Conservation (phyloP, 352 stramenopile genomes). For the Pythium dissotocum region DNA sequence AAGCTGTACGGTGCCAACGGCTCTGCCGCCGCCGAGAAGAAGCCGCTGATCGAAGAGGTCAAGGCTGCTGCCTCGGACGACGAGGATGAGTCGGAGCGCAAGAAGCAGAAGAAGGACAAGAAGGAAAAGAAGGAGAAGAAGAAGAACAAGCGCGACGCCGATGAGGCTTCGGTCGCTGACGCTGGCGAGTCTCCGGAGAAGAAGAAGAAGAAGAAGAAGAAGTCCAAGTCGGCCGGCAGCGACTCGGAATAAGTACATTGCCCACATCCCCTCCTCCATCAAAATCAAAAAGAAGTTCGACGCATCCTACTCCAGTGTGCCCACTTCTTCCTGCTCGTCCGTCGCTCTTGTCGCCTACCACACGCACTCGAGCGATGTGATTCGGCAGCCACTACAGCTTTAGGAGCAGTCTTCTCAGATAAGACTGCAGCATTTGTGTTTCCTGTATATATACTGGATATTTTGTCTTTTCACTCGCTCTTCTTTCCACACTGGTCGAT, state of each 20-base stretch:
- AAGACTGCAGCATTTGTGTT: slow-evolving; percentile 12
- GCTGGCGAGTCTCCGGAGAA: slow-evolving; percentile 73
- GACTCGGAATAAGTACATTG: slow-evolving; percentile 65
- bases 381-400: slow-evolving; percentile 5
- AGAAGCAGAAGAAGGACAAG: slow-evolving; percentile 67
- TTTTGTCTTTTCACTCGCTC: not conserved
- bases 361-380: not conserved
- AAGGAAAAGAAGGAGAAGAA: slow-evolving; percentile 70
- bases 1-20: slow-evolving; percentile 70
- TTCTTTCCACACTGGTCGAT: not conserved
- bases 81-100: slow-evolving; percentile 43
- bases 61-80: slow-evolving; percentile 31
- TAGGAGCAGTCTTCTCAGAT: slow-evolving; percentile 1
- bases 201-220: slow-evolving; percentile 91
- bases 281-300: slow-evolving; percentile 15
- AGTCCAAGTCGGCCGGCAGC: slow-evolving; percentile 72
- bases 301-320: slow-evolving; percentile 10
- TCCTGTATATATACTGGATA: slow-evolving; percentile 23
- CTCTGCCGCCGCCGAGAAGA: slow-evolving; percentile 33
- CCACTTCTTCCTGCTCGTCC: not conserved
- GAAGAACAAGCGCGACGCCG: slow-evolving; percentile 75
- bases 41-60: slow-evolving; percentile 65
- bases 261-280: not conserved
- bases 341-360: not conserved
- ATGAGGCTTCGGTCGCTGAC: slow-evolving; percentile 44